Percentiles rank a stretch among this genome's conserved stretches.
Conservation (phyloP, 2,329 filamentous ascomycete species). For the Alternaria atra region DNA sequence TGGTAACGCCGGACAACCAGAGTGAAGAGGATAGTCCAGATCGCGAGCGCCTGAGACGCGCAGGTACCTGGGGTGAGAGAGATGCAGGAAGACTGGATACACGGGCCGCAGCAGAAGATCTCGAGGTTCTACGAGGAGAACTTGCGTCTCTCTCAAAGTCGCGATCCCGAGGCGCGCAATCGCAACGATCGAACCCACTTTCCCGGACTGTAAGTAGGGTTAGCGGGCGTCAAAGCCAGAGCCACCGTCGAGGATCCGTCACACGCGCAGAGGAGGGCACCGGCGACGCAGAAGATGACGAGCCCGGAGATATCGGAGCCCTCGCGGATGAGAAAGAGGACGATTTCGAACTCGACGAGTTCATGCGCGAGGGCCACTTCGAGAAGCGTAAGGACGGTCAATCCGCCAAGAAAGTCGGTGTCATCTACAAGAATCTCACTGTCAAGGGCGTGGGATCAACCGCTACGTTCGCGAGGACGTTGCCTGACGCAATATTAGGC, state of each 20-base stretch:
- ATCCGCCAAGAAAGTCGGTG: conserved; percentile 79
- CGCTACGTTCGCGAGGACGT: conserved; percentile 73
- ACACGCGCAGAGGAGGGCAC: conserved; percentile 20
- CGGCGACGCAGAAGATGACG: conserved; percentile 26
- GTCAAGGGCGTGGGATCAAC: conserved; percentile 76
- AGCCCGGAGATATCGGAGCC: conserved; percentile 33
- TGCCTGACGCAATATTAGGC: conserved; percentile 77
- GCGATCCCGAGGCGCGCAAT: conserved; percentile 34
- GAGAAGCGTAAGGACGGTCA: conserved; percentile 74
- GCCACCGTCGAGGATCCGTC: conserved; percentile 19
- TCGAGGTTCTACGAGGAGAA: conserved; percentile 64
- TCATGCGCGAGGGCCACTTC: conserved; percentile 77
- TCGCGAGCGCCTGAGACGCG: conserved; percentile 44
- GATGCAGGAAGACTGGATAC: conserved; percentile 65
- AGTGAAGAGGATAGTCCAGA: conserved; percentile 33
- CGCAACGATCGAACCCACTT: conserved; percentile 37
- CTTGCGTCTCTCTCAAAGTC: conserved; percentile 63
- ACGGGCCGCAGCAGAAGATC: conserved; percentile 66
- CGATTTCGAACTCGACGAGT: conserved; percentile 73
- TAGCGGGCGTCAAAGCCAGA: conserved; percentile 33
- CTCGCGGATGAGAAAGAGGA: conserved; percentile 60
- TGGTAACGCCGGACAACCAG: conserved; percentile 10
- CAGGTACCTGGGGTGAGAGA: conserved; percentile 69
- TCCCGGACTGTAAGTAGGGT: conserved; percentile 39
- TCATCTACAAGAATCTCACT: conserved; percentile 78